phyloP scores from a whole-genome alignment of 2,329 filamentous ascomycete species.

The Pestalotiopsis sp. region DNA sequence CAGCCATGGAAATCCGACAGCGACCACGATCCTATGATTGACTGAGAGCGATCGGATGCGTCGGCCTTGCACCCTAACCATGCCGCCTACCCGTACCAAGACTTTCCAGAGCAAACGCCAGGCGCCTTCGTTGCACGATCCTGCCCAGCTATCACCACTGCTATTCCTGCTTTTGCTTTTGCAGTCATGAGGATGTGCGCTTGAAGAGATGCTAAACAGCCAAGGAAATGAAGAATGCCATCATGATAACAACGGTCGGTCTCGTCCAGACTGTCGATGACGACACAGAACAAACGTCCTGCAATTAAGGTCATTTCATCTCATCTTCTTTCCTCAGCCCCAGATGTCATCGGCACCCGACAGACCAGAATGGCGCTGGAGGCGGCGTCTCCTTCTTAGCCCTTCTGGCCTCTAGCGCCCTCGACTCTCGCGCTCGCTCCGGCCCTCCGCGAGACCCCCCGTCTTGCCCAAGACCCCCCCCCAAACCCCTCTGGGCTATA shows the following conservation, averaged over 20 bases:
- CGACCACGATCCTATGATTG: not conserved
- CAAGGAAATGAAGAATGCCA: not conserved
- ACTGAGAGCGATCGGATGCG: not conserved
- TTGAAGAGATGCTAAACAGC: not conserved
- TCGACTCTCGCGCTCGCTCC: not conserved
- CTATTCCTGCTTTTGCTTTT: not conserved
- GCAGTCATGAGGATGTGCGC: too few relatives aligned
- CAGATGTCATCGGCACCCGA: not conserved
- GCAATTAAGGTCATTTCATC: not conserved
- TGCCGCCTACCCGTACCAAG: conserved; percentile 5
- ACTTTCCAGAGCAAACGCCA: not conserved
- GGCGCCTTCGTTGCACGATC: not conserved
- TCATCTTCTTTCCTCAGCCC: not conserved
- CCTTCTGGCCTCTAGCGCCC: not conserved
- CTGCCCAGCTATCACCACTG: not conserved
- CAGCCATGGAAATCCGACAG: not conserved
- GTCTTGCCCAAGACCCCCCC: not conserved
- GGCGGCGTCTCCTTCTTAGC: not conserved
- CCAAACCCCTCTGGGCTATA: not conserved
- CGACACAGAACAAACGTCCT: not conserved
- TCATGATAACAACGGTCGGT: not conserved
- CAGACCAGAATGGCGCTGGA: not conserved
- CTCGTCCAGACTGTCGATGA: not conserved
- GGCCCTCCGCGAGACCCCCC: not conserved
- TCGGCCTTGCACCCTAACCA: not conserved